phyloP scores from a whole-genome alignment of 768 basidiomycete genomes.

The Auricularia sp. region DNA sequence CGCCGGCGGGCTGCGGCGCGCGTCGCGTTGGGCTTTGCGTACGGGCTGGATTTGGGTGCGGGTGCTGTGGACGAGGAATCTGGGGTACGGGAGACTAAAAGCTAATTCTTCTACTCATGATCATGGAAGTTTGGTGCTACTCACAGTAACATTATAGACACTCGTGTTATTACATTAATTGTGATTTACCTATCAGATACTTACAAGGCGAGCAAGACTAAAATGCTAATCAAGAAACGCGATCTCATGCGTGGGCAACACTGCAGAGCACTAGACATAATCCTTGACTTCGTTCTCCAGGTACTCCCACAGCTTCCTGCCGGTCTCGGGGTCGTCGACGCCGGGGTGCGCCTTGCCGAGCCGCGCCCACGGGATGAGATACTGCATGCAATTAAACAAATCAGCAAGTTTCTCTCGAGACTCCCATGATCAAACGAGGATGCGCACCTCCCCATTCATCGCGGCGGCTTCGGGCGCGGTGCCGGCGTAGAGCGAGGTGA shows the following conservation, averaged over 20 bases:
- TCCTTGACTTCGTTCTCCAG: slow-evolving; percentile 20
- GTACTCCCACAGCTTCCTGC: slow-evolving; percentile 22
- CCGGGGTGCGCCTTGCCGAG: slow-evolving; percentile 11
- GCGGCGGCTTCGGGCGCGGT: slow-evolving; percentile 29
- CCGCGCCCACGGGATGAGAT: slow-evolving; percentile 22
- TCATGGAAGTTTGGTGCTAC: too few relatives aligned
- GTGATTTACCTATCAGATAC: too few relatives aligned
- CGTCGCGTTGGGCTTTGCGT: slow-evolving; percentile 63
- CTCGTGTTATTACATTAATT: too few relatives aligned
- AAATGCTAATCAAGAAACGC: too few relatives aligned
- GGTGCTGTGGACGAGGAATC: too few relatives aligned
- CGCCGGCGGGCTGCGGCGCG: slow-evolving; percentile 58
- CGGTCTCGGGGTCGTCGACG: slow-evolving; percentile 16
- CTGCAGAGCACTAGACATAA: too few relatives aligned
- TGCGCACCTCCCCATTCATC: slow-evolving; percentile 33
- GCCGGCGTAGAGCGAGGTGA: slow-evolving; percentile 37
- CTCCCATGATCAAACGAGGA: neutral
- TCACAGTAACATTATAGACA: too few relatives aligned
- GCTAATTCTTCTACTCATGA: too few relatives aligned
- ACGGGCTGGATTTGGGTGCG: slow-evolving; percentile 39
- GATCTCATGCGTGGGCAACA: too few relatives aligned
- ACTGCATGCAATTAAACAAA: slow-evolving; percentile 8
- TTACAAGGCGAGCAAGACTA: too few relatives aligned
- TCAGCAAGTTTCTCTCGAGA: neutral
- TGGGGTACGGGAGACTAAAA: too few relatives aligned